A percentile compares a stretch with the other conserved stretches of the same genome.
Conservation (phyloP, 1,139 yeast genomes). For the Debaryomyces coudertii region DNA sequence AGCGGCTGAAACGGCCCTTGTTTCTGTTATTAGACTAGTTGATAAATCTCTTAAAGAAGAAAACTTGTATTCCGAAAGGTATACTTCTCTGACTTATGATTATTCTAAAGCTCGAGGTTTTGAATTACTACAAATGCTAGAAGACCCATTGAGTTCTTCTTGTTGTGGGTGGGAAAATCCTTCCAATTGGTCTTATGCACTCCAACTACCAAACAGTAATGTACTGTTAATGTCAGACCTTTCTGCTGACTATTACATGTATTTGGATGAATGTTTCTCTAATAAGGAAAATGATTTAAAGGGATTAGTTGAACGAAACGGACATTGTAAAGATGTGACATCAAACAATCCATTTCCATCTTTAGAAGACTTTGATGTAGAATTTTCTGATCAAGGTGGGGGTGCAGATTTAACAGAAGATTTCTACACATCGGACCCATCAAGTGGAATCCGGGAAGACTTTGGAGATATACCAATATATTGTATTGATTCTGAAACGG, state of each 20-base stretch:
- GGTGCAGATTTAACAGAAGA: conserved; percentile 20
- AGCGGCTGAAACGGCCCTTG: conserved; percentile 37
- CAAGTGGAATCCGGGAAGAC: conserved; percentile 32
- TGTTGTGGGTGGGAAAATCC: conserved; percentile 46
- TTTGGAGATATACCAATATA: conserved; percentile 58
- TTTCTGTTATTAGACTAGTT: conserved; percentile 39
- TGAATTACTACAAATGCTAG: conserved; percentile 37
- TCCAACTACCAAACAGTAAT: conserved; percentile 44
- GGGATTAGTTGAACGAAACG: background rate
- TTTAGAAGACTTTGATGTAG: background rate
- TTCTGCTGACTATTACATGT: conserved; percentile 47
- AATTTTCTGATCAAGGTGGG: background rate
- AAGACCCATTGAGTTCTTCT: conserved; percentile 12
- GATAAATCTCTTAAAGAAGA: conserved; percentile 27
- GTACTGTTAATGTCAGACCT: conserved; percentile 42
- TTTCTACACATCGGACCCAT: conserved; percentile 40
- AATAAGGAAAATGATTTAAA: background rate
- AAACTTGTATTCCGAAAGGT: conserved; percentile 7
- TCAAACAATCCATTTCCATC: background rate
- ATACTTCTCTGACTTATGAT: conserved; percentile 34
- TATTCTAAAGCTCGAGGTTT: conserved; percentile 53
- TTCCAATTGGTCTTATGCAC: conserved; percentile 44
- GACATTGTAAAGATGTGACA: background rate
- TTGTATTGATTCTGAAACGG: conserved; percentile 81
- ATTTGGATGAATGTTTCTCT: conserved; percentile 22